Conservation (phyloP, 2,329 filamentous ascomycete genomes). For the Tolypocladium album region DNA sequence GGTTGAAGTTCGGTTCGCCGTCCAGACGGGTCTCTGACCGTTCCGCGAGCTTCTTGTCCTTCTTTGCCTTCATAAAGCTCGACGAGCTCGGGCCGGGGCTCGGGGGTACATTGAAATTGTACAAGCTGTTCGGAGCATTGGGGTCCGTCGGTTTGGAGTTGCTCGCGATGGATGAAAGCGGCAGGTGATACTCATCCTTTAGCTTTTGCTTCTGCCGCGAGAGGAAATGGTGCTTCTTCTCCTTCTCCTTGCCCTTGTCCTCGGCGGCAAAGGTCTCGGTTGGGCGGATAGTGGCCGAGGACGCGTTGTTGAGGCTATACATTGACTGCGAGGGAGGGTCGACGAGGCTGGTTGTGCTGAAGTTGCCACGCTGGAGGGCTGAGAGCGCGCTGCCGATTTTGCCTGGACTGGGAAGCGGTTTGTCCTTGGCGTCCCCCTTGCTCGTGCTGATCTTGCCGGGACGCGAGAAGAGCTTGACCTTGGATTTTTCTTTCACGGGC, state of each 20-base stretch:
- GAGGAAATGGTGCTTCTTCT: slow-evolving; percentile 70
- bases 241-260: slow-evolving; percentile 43
- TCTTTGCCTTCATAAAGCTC: slow-evolving; percentile 72
- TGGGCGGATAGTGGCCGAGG: slow-evolving; percentile 65
- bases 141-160: slow-evolving; percentile 70
- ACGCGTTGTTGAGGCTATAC: slow-evolving; percentile 67
- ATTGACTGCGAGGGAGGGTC: slow-evolving; percentile 53
- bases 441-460: slow-evolving; percentile 60
- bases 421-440: slow-evolving; percentile 56
- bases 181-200: slow-evolving; percentile 62
- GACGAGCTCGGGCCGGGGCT: slow-evolving; percentile 56
- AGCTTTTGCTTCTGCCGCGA: slow-evolving; percentile 72
- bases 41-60: slow-evolving; percentile 74
- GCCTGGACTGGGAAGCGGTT: slow-evolving; percentile 60
- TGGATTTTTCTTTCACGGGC: slow-evolving; percentile 52
- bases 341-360: slow-evolving; percentile 59
- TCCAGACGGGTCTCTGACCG: slow-evolving; percentile 42
- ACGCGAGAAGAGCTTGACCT: slow-evolving; percentile 72
- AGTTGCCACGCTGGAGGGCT: slow-evolving; percentile 54
- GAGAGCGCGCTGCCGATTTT: slow-evolving; percentile 59
- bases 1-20: slow-evolving; percentile 34
- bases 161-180: slow-evolving; percentile 64
- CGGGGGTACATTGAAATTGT: slow-evolving; percentile 66
- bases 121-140: slow-evolving; percentile 62
- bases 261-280: slow-evolving; percentile 35